Conservation (phyloP, 164 flowering plant species). For the Annona cherimola region DNA sequence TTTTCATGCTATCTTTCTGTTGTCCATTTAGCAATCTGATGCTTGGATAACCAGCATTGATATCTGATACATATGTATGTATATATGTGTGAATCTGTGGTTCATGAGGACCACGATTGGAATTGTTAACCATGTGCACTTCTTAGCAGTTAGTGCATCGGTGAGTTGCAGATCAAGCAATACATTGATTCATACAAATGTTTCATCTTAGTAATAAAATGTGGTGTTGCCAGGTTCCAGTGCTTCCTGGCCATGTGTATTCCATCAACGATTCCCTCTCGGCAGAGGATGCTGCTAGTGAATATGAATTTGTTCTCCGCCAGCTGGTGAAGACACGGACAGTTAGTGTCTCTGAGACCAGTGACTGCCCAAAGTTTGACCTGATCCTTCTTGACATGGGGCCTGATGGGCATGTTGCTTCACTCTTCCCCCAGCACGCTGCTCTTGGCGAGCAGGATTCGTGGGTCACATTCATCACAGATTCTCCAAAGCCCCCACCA, state of each 20-base stretch:
- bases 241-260: conserved; percentile 56
- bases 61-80: too few species aligned
- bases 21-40: too few species aligned
- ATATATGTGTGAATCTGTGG: too few species aligned
- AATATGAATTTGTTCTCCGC: conserved; percentile 55
- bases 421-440: conserved; percentile 58
- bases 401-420: conserved; percentile 72
- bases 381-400: conserved; percentile 78
- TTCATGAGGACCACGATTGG: neutral
- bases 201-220: neutral
- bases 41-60: too few species aligned
- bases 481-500: conserved; percentile 76
- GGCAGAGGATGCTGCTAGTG: conserved; percentile 78
- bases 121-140: neutral
- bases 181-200: too few species aligned
- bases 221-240: conserved; percentile 47
- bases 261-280: conserved; percentile 64
- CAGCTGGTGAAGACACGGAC: conserved; percentile 60
- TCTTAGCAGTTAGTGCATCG: neutral
- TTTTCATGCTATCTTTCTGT: too few species aligned
- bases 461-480: conserved; percentile 73
- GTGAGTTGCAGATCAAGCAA: too few species aligned
- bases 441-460: conserved; percentile 44
- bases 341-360: conserved; percentile 44
- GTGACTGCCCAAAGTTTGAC: conserved; percentile 79